phyloP scores from a whole-genome alignment of 352 stramenopile species.

The Lagenidium sp. region DNA sequence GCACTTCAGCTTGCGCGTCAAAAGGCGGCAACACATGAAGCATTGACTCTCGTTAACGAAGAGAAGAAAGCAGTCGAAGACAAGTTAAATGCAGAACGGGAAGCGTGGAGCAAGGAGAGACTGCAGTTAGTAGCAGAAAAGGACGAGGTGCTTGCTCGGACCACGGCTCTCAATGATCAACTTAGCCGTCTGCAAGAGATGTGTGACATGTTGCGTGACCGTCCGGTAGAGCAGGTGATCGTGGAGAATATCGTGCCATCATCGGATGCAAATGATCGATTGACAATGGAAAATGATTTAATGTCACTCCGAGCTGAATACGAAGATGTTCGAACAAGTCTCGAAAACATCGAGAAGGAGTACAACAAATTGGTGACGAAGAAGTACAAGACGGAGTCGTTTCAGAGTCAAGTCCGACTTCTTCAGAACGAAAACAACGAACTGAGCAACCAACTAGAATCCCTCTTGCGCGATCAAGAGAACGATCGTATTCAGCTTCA shows the following conservation, averaged over 20 bases:
- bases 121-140: constrained; percentile 11
- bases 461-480: constrained; percentile 31
- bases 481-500: constrained; percentile 31
- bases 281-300: constrained; percentile 16
- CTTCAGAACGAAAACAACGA: constrained; percentile 61
- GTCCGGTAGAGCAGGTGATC: constrained; percentile 5
- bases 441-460: constrained; percentile 30
- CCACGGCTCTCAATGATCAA: not conserved
- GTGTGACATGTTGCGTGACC: not conserved
- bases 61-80: constrained; percentile 43
- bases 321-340: constrained; percentile 14
- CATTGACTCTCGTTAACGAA: constrained; percentile 39
- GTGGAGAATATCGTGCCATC: constrained; percentile 7
- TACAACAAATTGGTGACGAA: constrained; percentile 53
- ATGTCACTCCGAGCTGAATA: constrained; percentile 20
- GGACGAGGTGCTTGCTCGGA: not conserved
- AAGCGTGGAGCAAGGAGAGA: constrained; percentile 4
- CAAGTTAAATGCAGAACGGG: constrained; percentile 17
- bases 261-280: not conserved
- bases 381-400: constrained; percentile 72
- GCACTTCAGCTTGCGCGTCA: constrained; percentile 54
- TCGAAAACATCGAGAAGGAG: constrained; percentile 20
- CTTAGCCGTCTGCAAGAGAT: not conserved
- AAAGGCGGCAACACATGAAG: constrained; percentile 50
- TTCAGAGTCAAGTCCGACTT: constrained; percentile 54